Base-by-base conservation (phyloP, 495 filamentous ascomycete species). In the Parathielavia hyrcaniae region DNA sequence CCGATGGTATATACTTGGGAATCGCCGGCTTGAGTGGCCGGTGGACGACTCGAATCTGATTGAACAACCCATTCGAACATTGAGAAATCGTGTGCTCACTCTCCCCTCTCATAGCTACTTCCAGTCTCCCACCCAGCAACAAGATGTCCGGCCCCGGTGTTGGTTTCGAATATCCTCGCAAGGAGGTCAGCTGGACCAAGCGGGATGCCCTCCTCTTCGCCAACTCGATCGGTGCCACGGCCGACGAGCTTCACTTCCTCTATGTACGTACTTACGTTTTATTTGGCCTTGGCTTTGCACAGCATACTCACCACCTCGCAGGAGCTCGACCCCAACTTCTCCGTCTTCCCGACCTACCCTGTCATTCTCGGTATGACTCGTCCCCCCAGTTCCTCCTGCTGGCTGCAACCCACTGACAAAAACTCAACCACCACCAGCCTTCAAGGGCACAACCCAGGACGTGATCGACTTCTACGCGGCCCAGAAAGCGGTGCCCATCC, bases 211-310 rank as follows among this genome's bases (percentile, higher is more conserved):
- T 95, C 62, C 81, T 95, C 30, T 95, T 95, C 68, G 90, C 90
- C 38, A 86, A 89, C 72, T 89, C 85, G 72, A 91, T 95, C 67
- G 90, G 91, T 17, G 82, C 81, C 69, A 91, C 83, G 50, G 78
- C 79, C n/a, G 83, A 95, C 56, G 90, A 95, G 76, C 79, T 95
- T 62, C 90, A 95, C 63, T 95, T 95, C 68, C 83, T 95, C 71
- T 95, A 90, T 59, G 89, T 91, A 76, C 38, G 81, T 63, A 30
- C 43, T 16, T 30, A 30, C 6, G 26, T 23, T 16, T 46, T 17
- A 14, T 40, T 11, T 10, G 13, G 26, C 4, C 11, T 34, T 8
- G 2, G n/a, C 10, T 26, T 32, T 19, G 19, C 8, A 50, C 57
- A 67, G 44, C 57, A 67, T 61, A 68, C 59, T 53, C 17, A 58